These are phyloP conservation scores for Neophaeococcomyces mojaviensis DNA, from an alignment of 2,329 filamentous ascomycete species.

Conservation along the genomic window DNA sequence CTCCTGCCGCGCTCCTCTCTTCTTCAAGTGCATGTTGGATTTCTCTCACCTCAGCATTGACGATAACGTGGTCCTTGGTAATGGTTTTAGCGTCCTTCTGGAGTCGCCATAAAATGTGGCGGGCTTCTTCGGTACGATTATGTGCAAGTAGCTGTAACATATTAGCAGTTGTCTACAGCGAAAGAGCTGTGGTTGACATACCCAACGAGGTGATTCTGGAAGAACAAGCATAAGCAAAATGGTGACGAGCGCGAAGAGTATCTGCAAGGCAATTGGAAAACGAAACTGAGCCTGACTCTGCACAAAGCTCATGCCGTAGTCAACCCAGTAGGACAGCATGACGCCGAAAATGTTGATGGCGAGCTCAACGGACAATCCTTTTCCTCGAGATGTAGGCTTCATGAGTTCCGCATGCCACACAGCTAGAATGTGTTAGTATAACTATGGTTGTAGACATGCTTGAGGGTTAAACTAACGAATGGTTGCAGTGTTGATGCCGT, in stretches of 20 bases:
- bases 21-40: constrained; percentile 9
- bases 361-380: constrained; percentile 48
- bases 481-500: constrained; percentile 30
- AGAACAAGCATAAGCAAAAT: constrained; percentile 27
- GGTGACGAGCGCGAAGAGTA: constrained; percentile 48
- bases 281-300: constrained; percentile 44
- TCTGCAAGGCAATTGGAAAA: constrained; percentile 52
- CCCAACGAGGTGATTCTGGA: constrained; percentile 3
- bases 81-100: background rate
- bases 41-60: constrained; percentile 2
- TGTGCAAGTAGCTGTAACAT: background rate
- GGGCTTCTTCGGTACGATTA: background rate
- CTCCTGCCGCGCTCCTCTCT: constrained; percentile 26
- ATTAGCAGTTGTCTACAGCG: background rate
- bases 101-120: background rate
- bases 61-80: background rate
- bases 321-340: constrained; percentile 35
- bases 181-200: background rate
- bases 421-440: constrained; percentile 18
- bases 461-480: constrained; percentile 17
- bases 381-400: constrained; percentile 43
- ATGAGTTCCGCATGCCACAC: constrained; percentile 39
- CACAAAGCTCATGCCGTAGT: constrained; percentile 46
- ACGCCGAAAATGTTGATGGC: constrained; percentile 45
- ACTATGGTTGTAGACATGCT: no score